A percentile compares a stretch with the other conserved stretches of the same genome.
phyloP scores from a whole-genome alignment of 441 rosid genomes.

The Hura crepitans region DNA sequence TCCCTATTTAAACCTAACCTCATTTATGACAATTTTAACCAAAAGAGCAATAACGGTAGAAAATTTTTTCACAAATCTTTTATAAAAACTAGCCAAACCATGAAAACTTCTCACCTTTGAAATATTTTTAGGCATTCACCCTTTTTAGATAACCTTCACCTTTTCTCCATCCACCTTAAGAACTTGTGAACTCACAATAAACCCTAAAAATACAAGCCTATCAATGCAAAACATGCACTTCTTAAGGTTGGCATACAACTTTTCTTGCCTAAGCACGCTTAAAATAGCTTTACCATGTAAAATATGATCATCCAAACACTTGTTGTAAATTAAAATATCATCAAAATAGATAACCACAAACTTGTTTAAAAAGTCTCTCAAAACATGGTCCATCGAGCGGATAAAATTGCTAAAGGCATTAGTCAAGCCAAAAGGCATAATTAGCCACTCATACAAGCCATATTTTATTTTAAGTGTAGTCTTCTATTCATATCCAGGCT shows the following conservation, averaged over 20 bases:
- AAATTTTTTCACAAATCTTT: too few species aligned
- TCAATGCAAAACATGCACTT: too few species aligned
- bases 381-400: not conserved
- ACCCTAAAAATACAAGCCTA: too few species aligned
- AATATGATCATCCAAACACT: not conserved
- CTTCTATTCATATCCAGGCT: not conserved
- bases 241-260: not conserved
- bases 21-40: too few species aligned
- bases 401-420: not conserved
- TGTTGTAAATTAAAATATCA: not conserved
- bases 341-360: not conserved
- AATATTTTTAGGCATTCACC: too few species aligned
- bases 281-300: not conserved
- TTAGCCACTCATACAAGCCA: not conserved
- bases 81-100: too few species aligned
- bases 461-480: not conserved
- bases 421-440: not conserved
- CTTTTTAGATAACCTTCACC: too few species aligned
- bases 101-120: too few species aligned
- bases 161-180: too few species aligned
- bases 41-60: too few species aligned
- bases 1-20: too few species aligned
- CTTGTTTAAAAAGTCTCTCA: not conserved
- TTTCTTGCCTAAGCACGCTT: not conserved
- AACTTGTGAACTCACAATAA: too few species aligned